These are phyloP conservation scores for Plasmodium berghei DNA, from an alignment of 169 alveolate species.

Conservation along the genomic window DNA sequence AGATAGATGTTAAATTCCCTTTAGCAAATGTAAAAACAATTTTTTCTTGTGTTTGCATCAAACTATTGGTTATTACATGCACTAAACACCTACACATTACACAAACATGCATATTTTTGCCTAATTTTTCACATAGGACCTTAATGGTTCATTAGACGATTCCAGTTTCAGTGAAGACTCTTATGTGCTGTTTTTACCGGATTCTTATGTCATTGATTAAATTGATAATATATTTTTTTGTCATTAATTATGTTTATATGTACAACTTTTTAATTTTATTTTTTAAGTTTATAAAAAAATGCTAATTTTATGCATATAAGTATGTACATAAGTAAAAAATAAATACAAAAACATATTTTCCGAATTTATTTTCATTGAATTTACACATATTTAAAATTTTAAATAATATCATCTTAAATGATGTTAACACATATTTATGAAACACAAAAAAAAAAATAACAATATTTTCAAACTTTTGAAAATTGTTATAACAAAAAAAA, in stretches of 20 bases:
- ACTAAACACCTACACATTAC: too few species aligned
- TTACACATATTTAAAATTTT: too few species aligned
- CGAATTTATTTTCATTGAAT: too few species aligned
- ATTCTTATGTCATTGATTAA: constrained; percentile 64
- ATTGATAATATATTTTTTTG: not conserved
- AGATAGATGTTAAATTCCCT: constrained; percentile 70
- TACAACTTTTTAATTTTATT: not conserved
- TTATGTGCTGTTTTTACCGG: constrained; percentile 57
- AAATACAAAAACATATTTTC: not conserved
- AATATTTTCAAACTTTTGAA: too few species aligned
- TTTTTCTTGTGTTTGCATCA: not conserved
- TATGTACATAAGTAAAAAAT: not conserved
- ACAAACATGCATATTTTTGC: not conserved
- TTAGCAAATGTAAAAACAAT: constrained; percentile 19
- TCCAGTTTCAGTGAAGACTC: constrained; percentile 32
- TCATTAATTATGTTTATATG: not conserved
- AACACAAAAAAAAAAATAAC: too few species aligned
- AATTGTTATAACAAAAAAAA: too few species aligned
- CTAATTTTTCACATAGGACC: constrained; percentile 23
- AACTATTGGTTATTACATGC: too few species aligned
- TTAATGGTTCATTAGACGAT: constrained; percentile 14
- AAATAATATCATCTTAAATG: too few species aligned
- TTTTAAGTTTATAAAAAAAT: too few species aligned
- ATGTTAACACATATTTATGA: too few species aligned
- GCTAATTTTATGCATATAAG: too few species aligned